These are phyloP conservation scores for Diplocarpon rosae DNA, from an alignment of 2,329 filamentous ascomycete species.

Conservation along the genomic window DNA sequence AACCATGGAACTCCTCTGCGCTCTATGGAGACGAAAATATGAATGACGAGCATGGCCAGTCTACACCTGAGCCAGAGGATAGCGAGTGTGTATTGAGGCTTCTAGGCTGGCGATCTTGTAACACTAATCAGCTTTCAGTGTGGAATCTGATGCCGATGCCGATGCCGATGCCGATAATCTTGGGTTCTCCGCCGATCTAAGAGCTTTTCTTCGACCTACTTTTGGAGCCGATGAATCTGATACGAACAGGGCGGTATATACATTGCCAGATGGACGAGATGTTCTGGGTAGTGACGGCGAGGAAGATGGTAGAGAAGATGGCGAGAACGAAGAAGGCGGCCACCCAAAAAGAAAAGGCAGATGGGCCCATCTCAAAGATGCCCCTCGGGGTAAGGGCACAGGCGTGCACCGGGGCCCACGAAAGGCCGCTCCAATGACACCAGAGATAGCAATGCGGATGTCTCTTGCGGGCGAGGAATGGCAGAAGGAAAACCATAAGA, in stretches of 20 bases:
- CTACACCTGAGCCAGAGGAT: neutral
- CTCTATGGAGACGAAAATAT: neutral
- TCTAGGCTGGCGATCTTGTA: too few relatives aligned
- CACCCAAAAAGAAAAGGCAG: neutral
- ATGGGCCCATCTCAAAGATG: neutral
- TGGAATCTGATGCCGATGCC: neutral
- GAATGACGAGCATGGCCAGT: neutral
- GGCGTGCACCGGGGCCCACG: conserved; percentile 28
- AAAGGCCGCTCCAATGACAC: conserved; percentile 56
- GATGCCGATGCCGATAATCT: neutral
- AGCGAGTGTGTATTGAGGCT: neutral
- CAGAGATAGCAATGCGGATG: conserved; percentile 59
- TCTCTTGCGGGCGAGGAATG: conserved; percentile 58
- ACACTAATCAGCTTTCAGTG: conserved; percentile 3
- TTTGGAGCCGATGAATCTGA: neutral
- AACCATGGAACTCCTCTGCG: neutral
- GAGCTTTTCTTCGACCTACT: neutral
- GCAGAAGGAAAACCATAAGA: conserved; percentile 47
- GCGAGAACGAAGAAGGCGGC: neutral
- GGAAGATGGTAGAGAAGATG: neutral
- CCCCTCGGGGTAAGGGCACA: neutral
- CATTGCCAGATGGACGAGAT: neutral
- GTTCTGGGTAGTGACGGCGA: neutral
- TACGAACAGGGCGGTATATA: neutral
- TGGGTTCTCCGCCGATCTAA: neutral